Evolutionary conservation across 2,329 filamentous ascomycete species (phyloP).

Genomic region (Chaetomium sp.): DNA sequence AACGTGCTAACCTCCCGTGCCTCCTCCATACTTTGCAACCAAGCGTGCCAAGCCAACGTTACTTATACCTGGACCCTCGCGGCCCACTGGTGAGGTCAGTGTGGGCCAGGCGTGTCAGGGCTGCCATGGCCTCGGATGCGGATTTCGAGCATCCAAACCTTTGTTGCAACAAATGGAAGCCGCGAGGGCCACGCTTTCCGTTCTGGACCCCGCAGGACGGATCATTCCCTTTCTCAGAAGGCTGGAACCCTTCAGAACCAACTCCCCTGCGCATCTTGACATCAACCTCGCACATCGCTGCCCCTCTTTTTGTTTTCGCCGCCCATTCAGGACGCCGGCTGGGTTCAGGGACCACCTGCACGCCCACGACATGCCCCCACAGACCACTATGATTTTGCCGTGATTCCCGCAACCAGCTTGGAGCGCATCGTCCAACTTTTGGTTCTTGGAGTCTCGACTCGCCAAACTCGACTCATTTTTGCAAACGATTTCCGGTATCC

Average conservation of each 20-base stretch:
- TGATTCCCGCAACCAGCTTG: neutral
- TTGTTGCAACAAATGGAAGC: neutral
- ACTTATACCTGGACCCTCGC: neutral
- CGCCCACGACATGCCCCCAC: too few species aligned
- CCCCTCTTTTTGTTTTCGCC: conserved; percentile 5
- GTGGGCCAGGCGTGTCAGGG: neutral
- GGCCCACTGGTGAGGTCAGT: conserved; percentile 10
- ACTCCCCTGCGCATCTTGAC: conserved; percentile 19
- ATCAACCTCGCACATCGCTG: conserved; percentile 11
- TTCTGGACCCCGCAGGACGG: conserved; percentile 11
- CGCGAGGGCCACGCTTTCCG: neutral
- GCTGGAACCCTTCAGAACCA: conserved; percentile 8
- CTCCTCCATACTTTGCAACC: neutral
- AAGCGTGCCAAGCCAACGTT: neutral
- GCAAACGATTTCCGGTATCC: too few species aligned
- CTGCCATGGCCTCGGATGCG: neutral
- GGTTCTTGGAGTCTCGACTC: too few species aligned
- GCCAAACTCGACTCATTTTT: too few species aligned
- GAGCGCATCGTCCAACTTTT: too few species aligned
- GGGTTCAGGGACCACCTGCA: neutral
- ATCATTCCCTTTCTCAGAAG: conserved; percentile 15
- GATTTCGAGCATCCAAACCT: neutral
- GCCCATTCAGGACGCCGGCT: conserved; percentile 3
- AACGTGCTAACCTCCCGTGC: too few species aligned
- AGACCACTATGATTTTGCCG: neutral